Conservation (phyloP, 208 protist genomes). For the Phytomonas sp. region DNA sequence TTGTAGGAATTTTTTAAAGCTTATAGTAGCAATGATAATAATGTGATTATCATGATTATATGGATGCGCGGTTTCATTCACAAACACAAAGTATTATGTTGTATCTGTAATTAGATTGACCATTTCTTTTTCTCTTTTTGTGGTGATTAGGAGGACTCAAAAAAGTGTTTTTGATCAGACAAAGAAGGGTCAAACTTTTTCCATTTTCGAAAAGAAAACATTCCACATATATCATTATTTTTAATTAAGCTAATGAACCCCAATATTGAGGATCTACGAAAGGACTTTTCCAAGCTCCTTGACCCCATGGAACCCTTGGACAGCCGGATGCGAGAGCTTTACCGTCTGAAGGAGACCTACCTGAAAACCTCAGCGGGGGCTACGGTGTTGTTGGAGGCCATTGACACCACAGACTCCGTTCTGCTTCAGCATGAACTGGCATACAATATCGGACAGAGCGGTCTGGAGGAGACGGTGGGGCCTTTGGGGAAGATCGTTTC, state of each 20-base stretch:
- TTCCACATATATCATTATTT: background rate
- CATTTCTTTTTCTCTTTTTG: slow-evolving; percentile 6
- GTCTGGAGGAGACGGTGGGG: slow-evolving; percentile 60
- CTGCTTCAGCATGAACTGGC: slow-evolving; percentile 96
- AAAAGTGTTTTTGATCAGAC: slow-evolving; percentile 5
- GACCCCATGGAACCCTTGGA: slow-evolving; percentile 68
- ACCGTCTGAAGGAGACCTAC: slow-evolving; percentile 74
- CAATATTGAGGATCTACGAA: slow-evolving; percentile 37
- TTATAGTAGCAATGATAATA: background rate
- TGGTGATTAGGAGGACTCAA: background rate
- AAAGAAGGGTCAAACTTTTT: background rate
- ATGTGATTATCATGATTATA: background rate
- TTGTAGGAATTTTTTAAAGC: background rate
- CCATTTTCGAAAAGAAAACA: slow-evolving; percentile 4
- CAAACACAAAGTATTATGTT: slow-evolving; percentile 11
- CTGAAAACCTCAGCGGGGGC: slow-evolving; percentile 53
- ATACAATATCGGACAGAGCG: slow-evolving; percentile 96
- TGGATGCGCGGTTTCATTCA: slow-evolving; percentile 7
- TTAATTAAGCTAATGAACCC: slow-evolving; percentile 17
- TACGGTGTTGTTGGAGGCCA: slow-evolving; percentile 43
- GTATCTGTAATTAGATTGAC: background rate
- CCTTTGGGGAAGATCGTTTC: slow-evolving; percentile 72
- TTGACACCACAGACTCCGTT: slow-evolving; percentile 87
- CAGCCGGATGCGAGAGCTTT: slow-evolving; percentile 80
- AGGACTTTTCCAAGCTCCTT: slow-evolving; percentile 59